Evolutionary conservation across 768 basidiomycete species (phyloP), one percentile per base, ranked within the genome.

Genomic region (Neoboletus subvelutipes): DNA sequence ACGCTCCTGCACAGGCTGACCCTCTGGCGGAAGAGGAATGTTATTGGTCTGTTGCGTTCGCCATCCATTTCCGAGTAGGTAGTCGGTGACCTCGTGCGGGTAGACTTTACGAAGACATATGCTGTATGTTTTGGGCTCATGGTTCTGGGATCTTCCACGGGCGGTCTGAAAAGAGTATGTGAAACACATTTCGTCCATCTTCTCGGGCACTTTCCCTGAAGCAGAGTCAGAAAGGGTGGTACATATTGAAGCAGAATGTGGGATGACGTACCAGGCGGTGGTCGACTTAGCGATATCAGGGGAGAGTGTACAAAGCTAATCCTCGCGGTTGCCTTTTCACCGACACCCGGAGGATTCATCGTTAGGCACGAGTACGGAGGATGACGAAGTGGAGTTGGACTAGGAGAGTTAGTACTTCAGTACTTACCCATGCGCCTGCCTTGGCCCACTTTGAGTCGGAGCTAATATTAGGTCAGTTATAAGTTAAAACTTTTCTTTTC

Each of bases 91-190:
- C 73, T 88, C 86, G 66, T 86, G 85, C 1, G 83, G 78, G 64
- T 85, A 84, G 62, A 88, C 81, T 62, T 80, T 83, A 54, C 86
- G 84, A 50, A 88, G 73, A 65, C 85, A 87, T 22, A 87, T 68
- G 42, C 84, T 80, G 46, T 80, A 77, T 63, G 85, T 86, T 53
- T 73, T 73, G 4, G 86, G 85, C 45, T 80, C 76, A 39, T 78
- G 75, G 46, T 69, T 68, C 55, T 82, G 73, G 9, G 79, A 71
- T 39, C 86, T 79, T 42, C 84, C 83, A 20, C 70, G 76, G 45
- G 84, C 73, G 22, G 77, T 77, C 72, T 88, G 86, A 3, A 81
- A 76, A 61, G 83, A 83, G 67, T 81, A 86, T 8, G 81, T 83
- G 42, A 86, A 69, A 66, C 84, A 87, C 73, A 82, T 82, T 71